Base-by-base conservation (phyloP, 163 green algal species). In the Scenedesmus sp. region DNA sequence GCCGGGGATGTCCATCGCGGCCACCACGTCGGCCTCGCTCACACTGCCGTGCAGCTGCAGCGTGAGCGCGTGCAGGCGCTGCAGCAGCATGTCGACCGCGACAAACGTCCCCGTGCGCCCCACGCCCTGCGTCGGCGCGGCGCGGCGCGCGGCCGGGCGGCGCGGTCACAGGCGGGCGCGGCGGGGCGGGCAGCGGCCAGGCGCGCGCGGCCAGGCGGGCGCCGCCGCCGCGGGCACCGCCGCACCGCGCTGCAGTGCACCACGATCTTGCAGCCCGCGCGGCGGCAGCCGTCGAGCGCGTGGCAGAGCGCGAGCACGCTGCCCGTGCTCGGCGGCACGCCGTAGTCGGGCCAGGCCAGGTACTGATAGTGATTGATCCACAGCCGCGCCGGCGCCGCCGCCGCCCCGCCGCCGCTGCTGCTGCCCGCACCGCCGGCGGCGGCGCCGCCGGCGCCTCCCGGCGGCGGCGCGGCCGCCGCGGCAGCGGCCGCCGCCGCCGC, bases 261-360 rank as follows among this genome's bases (percentile, higher is more conserved):
- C 14, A 88, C 71, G 10, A 87, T 63, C 31, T 76, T 70, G 53
- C 50, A 70, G 36, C 75, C 75, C n/a, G 53, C 42, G 45, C 75
- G 63, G 26, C 75, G 56, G 22, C 48, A 78, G 42, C 63, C 56
- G n/a, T 80, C 71, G 18, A 90, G 60, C 47, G 84, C 66, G 53
- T 87, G 77, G 20, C 77, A 85, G 36, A 93, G 57, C 5, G 57
- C 67, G 47, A 84, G 78, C 50, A 90, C 84, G 18, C 79, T 83
- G 33, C 6, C 26, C 36, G 66, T 82, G 36, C 13, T 48, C 2
- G 24, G 54, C 3, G 94, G 94, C 11, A 95, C 88, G n/a, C 93
- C 92, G 64, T 96, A 93, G 75, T 98, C 94, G 0, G 94, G 94
- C 94, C 94, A 98, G 24, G 78, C 85, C 58, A 85, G 74, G 79